Base-by-base conservation (phyloP, 1,284 basidiomycete species). In the Singerocomus inundabilis region DNA sequence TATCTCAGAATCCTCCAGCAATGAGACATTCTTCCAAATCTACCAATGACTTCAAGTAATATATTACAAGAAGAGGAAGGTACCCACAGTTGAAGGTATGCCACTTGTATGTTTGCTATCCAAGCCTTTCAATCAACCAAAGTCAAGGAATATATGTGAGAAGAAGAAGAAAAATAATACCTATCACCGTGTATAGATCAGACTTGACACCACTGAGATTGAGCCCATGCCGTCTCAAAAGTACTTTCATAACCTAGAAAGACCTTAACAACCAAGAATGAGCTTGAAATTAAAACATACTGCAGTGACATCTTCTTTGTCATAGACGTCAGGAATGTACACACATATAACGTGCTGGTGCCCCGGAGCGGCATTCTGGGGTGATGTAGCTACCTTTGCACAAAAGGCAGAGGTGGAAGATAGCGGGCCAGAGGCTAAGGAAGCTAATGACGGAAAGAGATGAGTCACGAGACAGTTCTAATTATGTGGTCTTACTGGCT, bases 31-130 rank as follows among this genome's bases (percentile, higher is more conserved):
- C 66, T 84, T 86, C 84, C 85, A 87, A 33, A 81, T 71, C 85
- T 87, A 53, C 6, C 29, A 46, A 25, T n/a, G 37, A 35, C 24
- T 44, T 52, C 15, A 42, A 35, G n/a, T 30, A 8, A 35, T 25
- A 36, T 15, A 16, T 18, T 29, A 25, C 25, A 49, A 35, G 6
- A 36, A 25, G 30, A 33, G 48, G 57, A 67, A 28, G 2, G 5
- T n/a, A 49, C 53, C 49, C 54, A 85, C 85, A 54, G 85, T 87
- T 29, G 85, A 84, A 36, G 74, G 77, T 44, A 88, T 76, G 3
- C 85, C 83, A 63, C 84, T 86, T 2, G 81, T 63, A 59, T 88
- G 86, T 59, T 88, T 88, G 66, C 84, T 87, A 56, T 88, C 84
- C 46, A 88, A 68, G 5, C 82, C 84, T 85, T 49, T 13, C 33